Evolutionary conservation across 2,329 filamentous ascomycete genomes (phyloP), one percentile per base, ranked within the genome.

Genomic region (Penicillium sp.): DNA sequence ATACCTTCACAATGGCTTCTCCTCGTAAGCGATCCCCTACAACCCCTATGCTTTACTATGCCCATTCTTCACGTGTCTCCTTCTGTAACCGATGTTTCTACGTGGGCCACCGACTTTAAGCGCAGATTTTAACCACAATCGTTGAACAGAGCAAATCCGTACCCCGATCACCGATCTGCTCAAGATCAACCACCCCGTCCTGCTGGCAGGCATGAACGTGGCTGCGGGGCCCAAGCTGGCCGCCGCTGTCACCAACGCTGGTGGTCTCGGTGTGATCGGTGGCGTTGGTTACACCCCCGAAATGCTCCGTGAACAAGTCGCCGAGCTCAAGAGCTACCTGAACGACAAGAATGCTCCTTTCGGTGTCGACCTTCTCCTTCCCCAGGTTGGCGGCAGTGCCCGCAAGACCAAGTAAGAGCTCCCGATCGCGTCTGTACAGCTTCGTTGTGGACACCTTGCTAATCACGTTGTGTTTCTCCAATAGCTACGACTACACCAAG

Each of bases 161-260:
- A 99, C 94, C 50, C 86, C 90, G 64, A 81, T 92, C 69, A 99
- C 94, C 66, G 93, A 97, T 84, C 89, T 97, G 62, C 89, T 99
- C 78, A 90, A 91, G 82, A 97, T 99, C 84, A 90, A 96, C 75
- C 94, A 99, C 79, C 94, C 94, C 55, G 81, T 99, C 72, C 81
- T 99, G 70, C 87, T 99, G 59, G 94, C 94, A 67, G 94, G 94
- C 74, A 99, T 99, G 94, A 97, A 99, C 82, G 94, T 97, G 61
- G 94, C 94, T 53, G 94, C 94, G 56, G 94, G 94, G 47, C 94
- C 94, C 52, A 95, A 91, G 82, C 87, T 99, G 70, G 94, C 94
- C 49, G 94, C 94, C 32, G 94, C 94, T 39, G 94, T 99, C 67
- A 95, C 93, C 65, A 97, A 99, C 76, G 94, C 94, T 48, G 94